Base-by-base conservation (phyloP, 2,329 filamentous ascomycete genomes). In the Trichoderma sp. region DNA sequence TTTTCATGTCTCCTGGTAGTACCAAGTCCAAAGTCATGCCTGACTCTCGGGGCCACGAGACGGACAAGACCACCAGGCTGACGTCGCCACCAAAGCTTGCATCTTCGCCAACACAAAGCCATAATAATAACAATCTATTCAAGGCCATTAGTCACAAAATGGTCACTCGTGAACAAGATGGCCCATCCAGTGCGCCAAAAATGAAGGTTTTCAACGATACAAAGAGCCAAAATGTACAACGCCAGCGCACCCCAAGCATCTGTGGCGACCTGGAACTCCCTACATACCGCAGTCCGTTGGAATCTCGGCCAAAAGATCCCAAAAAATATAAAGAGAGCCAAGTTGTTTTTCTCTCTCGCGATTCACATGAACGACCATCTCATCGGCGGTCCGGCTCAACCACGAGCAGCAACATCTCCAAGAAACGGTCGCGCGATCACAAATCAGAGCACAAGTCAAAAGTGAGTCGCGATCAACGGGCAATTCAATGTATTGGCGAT, bases 361-460 rank as follows among this genome's bases (percentile, higher is more conserved):
- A 39, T 36, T 11, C 13, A 12, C 26, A 47, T n/a, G 30, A 72
- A 23, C 39, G 26, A 9, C 57, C 13, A 9, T 57, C 63, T 3
- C 62, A 68, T 13, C 72, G 71, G 9, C 76, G 78, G 11, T 76
- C 79, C 9, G 65, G 73, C 20, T 81, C 80, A 3, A 73, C 76
- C 32, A 73, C 76, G 8, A 82, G 80, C 70, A 82, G 80, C 71
- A 82, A 81, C 34, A 78, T 81, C 7, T 81, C 80, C 4, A 77
- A 70, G 43, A 82, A 79, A 68, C 73, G 78, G 64, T 74, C 74
- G 28, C 68, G 69, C 23, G 78, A 76, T 23, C 67, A 68, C 4
- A 26, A 62, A 47, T 7, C 17, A 17, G 3, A 17, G 11, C 13
- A 15, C 6, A 1, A 39, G 36, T 17, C 36, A 39, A 17, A 8